phyloP scores from a whole-genome alignment of 345 rosid genomes.

The Erodium maritimum region DNA sequence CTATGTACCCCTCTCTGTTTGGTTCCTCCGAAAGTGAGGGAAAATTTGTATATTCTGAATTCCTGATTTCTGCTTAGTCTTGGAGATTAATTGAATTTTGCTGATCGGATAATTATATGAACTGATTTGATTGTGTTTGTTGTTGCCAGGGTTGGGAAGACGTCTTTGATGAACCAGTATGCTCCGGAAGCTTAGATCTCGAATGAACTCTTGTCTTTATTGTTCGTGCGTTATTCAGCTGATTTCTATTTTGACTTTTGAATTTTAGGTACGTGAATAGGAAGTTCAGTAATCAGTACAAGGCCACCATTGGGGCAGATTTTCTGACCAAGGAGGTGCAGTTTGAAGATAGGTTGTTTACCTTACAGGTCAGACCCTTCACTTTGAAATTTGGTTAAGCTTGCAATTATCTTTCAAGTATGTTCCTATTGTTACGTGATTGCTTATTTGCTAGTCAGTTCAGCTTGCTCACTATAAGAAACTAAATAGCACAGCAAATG shows the following conservation, averaged over 20 bases:
- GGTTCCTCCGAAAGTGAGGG: no score
- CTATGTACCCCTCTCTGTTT: no score
- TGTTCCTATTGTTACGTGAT: no score
- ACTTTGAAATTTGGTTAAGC: neutral
- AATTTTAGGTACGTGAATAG: slow-evolving; percentile 34
- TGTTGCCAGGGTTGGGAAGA: slow-evolving; percentile 19
- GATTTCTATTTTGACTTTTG: neutral
- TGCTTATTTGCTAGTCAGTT: no score
- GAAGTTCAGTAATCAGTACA: slow-evolving; percentile 39
- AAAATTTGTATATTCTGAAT: neutral
- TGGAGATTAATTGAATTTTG: neutral
- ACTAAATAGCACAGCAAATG: no score
- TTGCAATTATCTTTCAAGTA: neutral
- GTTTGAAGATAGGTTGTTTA: no score
- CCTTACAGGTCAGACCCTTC: slow-evolving; percentile 23
- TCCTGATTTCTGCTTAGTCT: slow-evolving; percentile 2
- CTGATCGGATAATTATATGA: neutral
- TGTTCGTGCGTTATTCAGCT: neutral
- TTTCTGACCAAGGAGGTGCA: no score
- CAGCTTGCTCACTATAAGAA: no score
- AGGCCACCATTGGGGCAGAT: no score
- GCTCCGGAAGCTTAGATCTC: slow-evolving; percentile 7
- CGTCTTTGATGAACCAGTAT: slow-evolving; percentile 20
- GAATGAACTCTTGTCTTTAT: neutral
- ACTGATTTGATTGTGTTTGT: neutral